Percentiles rank a stretch among this genome's conserved stretches.
Conservation (phyloP, 768 basidiomycete genomes). For the Lactifluus hygrophoroides region DNA sequence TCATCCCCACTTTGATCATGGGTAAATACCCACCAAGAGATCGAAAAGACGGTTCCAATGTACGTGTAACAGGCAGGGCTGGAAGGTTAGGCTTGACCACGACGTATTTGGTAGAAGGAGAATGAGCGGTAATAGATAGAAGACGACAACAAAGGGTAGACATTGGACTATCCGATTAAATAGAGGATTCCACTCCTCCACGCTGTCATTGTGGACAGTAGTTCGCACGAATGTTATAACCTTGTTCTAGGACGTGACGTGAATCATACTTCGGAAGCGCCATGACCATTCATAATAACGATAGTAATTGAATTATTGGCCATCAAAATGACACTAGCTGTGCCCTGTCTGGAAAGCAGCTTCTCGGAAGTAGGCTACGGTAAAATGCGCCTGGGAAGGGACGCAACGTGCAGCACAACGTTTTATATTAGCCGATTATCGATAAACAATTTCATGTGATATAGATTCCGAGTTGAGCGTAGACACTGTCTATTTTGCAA, state of each 20-base stretch:
- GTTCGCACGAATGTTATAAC: not conserved
- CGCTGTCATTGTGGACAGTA: not conserved
- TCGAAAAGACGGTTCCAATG: not conserved
- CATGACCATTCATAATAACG: conserved; percentile 8
- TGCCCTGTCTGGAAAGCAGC: not conserved
- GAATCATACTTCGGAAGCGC: not conserved
- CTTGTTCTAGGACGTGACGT: conserved; percentile 6
- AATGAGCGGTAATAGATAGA: conserved; percentile 12
- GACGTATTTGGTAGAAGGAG: not conserved
- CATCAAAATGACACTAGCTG: not conserved
- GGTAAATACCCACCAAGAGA: not conserved
- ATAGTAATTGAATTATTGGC: not conserved
- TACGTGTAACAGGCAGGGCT: conserved; percentile 3
- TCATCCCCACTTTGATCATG: not conserved
- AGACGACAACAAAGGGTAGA: conserved; percentile 6
- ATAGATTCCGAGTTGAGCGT: conserved; percentile 1
- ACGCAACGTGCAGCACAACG: conserved; percentile 9
- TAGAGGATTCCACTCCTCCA: not conserved
- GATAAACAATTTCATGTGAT: conserved; percentile 5
- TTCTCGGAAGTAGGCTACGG: not conserved
- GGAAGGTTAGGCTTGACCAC: not conserved
- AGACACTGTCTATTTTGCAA: not conserved
- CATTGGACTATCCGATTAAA: not conserved
- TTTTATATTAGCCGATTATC: conserved; percentile 15
- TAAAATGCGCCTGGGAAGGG: conserved; percentile 2